A percentile compares a stretch with the other conserved stretches of the same genome.
Conservation (phyloP, 306 rosid species). For the Glycyrrhiza uralensis region DNA sequence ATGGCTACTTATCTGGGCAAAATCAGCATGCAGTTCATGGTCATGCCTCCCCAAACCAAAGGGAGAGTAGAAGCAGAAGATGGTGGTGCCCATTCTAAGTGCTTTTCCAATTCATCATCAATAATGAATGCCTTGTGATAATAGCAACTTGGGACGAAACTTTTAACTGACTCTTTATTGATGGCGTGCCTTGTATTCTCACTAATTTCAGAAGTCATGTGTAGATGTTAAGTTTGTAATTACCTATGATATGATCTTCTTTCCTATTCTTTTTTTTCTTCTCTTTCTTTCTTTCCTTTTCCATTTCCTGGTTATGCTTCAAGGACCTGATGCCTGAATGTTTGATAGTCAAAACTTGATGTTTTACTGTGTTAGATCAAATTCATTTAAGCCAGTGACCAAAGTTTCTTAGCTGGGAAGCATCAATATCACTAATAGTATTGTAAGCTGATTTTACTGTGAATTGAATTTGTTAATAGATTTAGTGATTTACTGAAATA, state of each 20-base stretch:
- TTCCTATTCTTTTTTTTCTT: background rate
- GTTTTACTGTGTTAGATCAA: background rate
- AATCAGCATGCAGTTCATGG: conserved; percentile 36
- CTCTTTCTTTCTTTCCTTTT: background rate
- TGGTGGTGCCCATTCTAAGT: conserved; percentile 82
- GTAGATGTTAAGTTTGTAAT: conserved; percentile 22
- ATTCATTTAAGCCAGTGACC: background rate
- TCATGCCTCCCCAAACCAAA: conserved; percentile 43
- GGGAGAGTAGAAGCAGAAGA: conserved; percentile 75
- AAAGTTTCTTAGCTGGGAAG: background rate
- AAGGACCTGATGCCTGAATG: conserved; percentile 1
- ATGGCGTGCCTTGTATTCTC: conserved; percentile 29
- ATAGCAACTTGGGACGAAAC: conserved; percentile 26
- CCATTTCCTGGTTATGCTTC: conserved; percentile 20
- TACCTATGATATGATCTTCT: background rate
- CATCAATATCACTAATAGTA: background rate
- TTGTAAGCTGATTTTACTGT: background rate
- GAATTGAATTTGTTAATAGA: background rate
- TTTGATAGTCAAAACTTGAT: background rate
- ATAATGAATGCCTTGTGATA: conserved; percentile 25
- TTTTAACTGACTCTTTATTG: conserved; percentile 18
- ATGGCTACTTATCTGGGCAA: conserved; percentile 27
- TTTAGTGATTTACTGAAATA: background rate
- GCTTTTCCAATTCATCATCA: conserved; percentile 1
- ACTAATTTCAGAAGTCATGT: conserved; percentile 23